Conservation (phyloP, 148 eudicot genomes). For the Beta vulgaris region DNA sequence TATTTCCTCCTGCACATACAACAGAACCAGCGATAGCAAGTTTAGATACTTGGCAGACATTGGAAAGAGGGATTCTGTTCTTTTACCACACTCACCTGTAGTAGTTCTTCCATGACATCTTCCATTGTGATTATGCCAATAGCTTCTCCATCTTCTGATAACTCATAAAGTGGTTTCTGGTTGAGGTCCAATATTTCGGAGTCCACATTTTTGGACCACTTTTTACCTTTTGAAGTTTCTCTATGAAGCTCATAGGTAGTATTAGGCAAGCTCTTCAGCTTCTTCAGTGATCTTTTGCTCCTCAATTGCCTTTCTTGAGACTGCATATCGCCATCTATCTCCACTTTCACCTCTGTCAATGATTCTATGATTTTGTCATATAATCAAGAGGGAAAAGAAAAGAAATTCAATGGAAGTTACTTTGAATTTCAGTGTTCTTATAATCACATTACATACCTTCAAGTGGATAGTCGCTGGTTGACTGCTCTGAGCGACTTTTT, state of each 20-base stretch:
- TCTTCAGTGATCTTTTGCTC: slow-evolving; percentile 22
- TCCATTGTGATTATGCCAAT: slow-evolving; percentile 65
- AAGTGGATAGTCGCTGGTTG: slow-evolving; percentile 35
- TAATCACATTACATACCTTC: slow-evolving; percentile 18
- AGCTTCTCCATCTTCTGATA: slow-evolving; percentile 46
- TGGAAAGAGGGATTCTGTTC: not conserved
- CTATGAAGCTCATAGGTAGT: slow-evolving; percentile 8
- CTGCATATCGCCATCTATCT: slow-evolving; percentile 12
- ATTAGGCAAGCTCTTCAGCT: slow-evolving; percentile 23
- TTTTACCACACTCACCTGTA: slow-evolving; percentile 28
- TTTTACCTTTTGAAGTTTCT: slow-evolving; percentile 36
- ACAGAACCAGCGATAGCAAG: not conserved
- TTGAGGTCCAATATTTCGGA: slow-evolving; percentile 37
- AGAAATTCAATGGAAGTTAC: not conserved
- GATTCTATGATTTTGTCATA: slow-evolving; percentile 9
- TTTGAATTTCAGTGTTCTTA: slow-evolving; percentile 15
- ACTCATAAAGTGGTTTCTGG: slow-evolving; percentile 26
- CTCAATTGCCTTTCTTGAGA: slow-evolving; percentile 13
- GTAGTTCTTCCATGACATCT: slow-evolving; percentile 52
- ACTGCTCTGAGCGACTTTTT: slow-evolving; percentile 23
- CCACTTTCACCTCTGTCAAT: slow-evolving; percentile 25
- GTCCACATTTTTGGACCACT: slow-evolving; percentile 41
- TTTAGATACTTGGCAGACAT: not conserved
- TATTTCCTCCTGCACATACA: slow-evolving; percentile 32
- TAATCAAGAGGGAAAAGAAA: not conserved